Percentiles rank a stretch among this genome's conserved stretches.
Evolutionary conservation across 352 stramenopile genomes (phyloP).

Genomic region (Thalassiosira exigua): DNA sequence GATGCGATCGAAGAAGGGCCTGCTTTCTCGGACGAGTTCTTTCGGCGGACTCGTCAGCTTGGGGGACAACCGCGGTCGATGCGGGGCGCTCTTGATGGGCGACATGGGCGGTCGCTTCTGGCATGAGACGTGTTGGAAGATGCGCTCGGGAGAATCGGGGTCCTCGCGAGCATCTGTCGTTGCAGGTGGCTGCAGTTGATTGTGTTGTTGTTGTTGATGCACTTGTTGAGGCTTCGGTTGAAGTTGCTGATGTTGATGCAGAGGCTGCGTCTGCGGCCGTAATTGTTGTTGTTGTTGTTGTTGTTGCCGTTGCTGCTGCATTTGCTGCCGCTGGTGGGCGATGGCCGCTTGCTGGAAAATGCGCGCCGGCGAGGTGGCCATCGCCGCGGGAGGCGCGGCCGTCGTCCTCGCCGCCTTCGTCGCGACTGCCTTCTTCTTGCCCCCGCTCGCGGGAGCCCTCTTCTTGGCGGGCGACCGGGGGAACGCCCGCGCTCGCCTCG

Average conservation of each 20-base stretch:
- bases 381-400: neutral
- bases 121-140: neutral
- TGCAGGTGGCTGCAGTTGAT: neutral
- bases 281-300: neutral
- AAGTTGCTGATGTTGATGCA: neutral
- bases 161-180: too few species aligned
- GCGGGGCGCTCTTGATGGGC: conserved; percentile 22
- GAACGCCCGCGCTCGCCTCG: neutral
- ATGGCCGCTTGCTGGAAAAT: conserved; percentile 13
- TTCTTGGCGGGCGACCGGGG: conserved; percentile 14
- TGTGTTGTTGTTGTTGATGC: too few species aligned
- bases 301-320: conserved; percentile 1
- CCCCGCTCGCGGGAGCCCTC: too few species aligned
- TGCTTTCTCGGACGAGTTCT: neutral
- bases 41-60: conserved; percentile 3
- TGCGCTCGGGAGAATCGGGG: too few species aligned
- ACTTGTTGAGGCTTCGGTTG: too few species aligned
- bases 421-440: conserved; percentile 26
- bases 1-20: conserved; percentile 13
- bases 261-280: neutral
- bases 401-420: conserved; percentile 7
- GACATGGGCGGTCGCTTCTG: conserved; percentile 27
- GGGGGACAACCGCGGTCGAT: conserved; percentile 5
- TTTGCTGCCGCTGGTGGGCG: too few species aligned
- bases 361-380: neutral